Evolutionary conservation across 1,139 yeast genomes (phyloP), one percentile per base, ranked within the genome.

Genomic region (Zygosaccharomyces sapae): DNA sequence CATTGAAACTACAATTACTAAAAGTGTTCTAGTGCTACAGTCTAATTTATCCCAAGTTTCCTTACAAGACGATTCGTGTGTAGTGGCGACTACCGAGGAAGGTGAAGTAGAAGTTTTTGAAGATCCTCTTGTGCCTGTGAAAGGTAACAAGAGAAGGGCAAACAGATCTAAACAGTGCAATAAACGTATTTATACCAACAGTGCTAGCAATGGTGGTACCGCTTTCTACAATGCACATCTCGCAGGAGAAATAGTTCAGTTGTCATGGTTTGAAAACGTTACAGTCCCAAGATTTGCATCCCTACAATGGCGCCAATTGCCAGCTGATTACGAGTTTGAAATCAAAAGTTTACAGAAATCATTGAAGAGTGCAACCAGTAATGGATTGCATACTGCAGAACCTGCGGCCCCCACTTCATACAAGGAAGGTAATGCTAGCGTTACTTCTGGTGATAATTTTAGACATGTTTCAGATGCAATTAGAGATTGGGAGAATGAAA

Each of bases 201-300:
- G 33, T 10, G 31, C 36, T 20, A 38, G 16, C 27, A 36, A 27
- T 10, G 31, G 12, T 10, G n/a, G n/a, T 27, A 10, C 12, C n/a
- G n/a, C 10, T 27, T 27, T 27, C n/a, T 27, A 27, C n/a, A 12
- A 70, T 46, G 66, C 78, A 0, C 62, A 70, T 72, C 18, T 74
- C 7, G 69, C 70, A 19, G 67, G 70, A 41, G 73, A 70, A 39
- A 55, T 67, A 13, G 53, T 87, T 24, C 66, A 72, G 13, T 63
- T 81, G 25, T 69, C 82, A 1, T 89, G 96, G 95, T 68, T 84
- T 43, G 95, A 88, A 64, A 80, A 77, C 53, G 84, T 85, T 7
- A 73, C 76, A 18, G 68, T 79, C 13, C 83, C 92, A n/a, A 76
- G 74, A 45, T 83, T 86, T 61, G 90, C 85, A 46, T 69, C 74